A percentile compares a stretch with the other conserved stretches of the same genome.
Evolutionary conservation across 148 eudicot species (phyloP).

Genomic region (Rhododendron vialii): DNA sequence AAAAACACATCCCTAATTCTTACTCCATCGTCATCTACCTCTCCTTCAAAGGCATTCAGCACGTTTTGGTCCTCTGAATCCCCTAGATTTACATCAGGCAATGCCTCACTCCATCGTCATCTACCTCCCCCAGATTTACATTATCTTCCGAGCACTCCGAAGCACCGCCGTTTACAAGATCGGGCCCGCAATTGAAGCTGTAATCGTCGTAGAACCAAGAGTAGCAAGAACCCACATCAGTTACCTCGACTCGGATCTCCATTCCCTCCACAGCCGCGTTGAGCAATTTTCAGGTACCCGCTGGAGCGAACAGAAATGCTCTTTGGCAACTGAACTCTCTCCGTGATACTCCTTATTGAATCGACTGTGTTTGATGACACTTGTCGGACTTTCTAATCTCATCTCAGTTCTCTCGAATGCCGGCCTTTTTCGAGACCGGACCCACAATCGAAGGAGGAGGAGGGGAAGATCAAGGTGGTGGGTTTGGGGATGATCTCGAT

Average conservation of each 20-base stretch:
- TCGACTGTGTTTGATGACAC: conserved; percentile 24
- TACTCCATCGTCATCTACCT: conserved; percentile 46
- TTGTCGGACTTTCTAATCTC: conserved; percentile 28
- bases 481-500: no score
- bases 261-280: background rate
- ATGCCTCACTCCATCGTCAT: conserved; percentile 40
- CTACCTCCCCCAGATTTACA: no score
- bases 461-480: no score
- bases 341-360: conserved; percentile 13
- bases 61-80: conserved; percentile 20
- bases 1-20: conserved; percentile 65
- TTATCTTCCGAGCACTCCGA: no score
- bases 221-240: no score
- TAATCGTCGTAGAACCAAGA: no score
- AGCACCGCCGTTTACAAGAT: no score
- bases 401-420: no score
- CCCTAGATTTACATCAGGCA: conserved; percentile 41
- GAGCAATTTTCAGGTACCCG: conserved; percentile 36
- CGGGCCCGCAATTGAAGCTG: no score
- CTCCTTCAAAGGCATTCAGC: conserved; percentile 41
- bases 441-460: no score
- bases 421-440: no score
- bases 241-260: conserved; percentile 9
- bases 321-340: conserved; percentile 36
- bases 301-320: conserved; percentile 60